Conservation (phyloP, 2,329 filamentous ascomycete species). For the Pezicula carpinea region DNA sequence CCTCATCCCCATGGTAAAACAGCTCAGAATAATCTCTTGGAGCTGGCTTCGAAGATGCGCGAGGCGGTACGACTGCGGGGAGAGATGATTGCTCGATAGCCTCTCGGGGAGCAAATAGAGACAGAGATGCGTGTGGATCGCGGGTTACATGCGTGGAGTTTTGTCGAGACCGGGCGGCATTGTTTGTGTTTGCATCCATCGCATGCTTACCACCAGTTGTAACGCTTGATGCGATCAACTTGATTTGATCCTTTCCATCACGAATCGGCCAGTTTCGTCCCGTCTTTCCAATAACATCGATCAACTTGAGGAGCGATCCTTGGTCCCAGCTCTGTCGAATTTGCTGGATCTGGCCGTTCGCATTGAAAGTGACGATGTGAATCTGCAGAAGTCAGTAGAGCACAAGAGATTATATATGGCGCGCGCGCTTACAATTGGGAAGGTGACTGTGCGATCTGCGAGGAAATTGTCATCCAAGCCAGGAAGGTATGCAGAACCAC, state of each 20-base stretch:
- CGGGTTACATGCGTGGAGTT: conserved; percentile 51
- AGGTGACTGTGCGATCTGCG: conserved; percentile 70
- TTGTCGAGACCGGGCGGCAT: conserved; percentile 41
- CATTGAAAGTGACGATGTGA: conserved; percentile 84
- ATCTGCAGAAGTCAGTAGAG: conserved; percentile 45
- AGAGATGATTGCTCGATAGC: conserved; percentile 47
- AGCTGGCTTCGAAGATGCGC: conserved; percentile 65
- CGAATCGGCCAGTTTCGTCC: conserved; percentile 94
- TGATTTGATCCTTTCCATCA: conserved; percentile 78
- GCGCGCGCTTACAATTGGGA: conserved; percentile 69
- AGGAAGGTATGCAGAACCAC: conserved; percentile 83
- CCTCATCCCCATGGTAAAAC: conserved; percentile 40
- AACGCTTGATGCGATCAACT: conserved; percentile 63
- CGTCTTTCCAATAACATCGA: conserved; percentile 87
- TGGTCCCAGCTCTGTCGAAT: conserved; percentile 96
- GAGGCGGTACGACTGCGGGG: conserved; percentile 53
- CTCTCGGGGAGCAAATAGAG: conserved; percentile 70
- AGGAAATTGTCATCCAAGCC: conserved; percentile 93
- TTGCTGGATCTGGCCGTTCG: conserved; percentile 72
- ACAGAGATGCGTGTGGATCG: conserved; percentile 66
- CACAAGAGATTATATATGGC: background rate
- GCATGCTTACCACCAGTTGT: conserved; percentile 40
- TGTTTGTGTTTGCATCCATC: conserved; percentile 24
- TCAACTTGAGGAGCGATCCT: conserved; percentile 82
- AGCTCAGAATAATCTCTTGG: conserved; percentile 68